Evolutionary conservation across 306 rosid genomes (phyloP), one percentile per base, ranked within the genome.

Genomic region (Cyclanthera cordifolia): DNA sequence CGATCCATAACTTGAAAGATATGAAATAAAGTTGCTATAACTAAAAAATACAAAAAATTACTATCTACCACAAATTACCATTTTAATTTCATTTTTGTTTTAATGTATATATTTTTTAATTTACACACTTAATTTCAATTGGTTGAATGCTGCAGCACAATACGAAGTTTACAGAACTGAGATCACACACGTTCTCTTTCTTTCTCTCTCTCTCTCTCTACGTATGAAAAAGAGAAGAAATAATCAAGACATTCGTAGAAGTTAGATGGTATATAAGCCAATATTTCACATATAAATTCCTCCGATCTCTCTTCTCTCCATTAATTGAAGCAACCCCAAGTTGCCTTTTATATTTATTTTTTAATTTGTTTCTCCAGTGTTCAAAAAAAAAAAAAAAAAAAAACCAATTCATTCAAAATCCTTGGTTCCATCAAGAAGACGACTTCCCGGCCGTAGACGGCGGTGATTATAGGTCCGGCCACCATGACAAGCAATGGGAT

Each of bases 401-500:
- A 17, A 10, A 53, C 51, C 55, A 10, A 23, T 46, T 34, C 70
- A 64, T 65, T 47, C 41, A 65, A n/a, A n/a, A n/a, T n/a, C n/a
- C n/a, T n/a, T n/a, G n/a, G n/a, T n/a, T n/a, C n/a, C n/a, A n/a
- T n/a, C n/a, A n/a, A n/a, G n/a, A n/a, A n/a, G 46, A 68, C 32
- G 43, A 64, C 52, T 20, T 64, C 43, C 69, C 34, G 4, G 69
- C n/a, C 27, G 67, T 8, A 19, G 5, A n/a, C 25, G 23, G 57
- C 58, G 19, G 57, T 16, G 56, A 27, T 67, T 8, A 73, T 32
- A 70, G 67, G 25, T 63, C n/a, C 74, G 58, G 53, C 32, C 41
- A 69, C 28, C 61, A 83, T 80, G 74, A 77, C 78, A 24, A 73
- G 82, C 67, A 84, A 83, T 85, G 88, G 90, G 77, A 94, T 94